Conservation (phyloP, 2,329 filamentous ascomycete species). For the Seiridium cupressi region DNA sequence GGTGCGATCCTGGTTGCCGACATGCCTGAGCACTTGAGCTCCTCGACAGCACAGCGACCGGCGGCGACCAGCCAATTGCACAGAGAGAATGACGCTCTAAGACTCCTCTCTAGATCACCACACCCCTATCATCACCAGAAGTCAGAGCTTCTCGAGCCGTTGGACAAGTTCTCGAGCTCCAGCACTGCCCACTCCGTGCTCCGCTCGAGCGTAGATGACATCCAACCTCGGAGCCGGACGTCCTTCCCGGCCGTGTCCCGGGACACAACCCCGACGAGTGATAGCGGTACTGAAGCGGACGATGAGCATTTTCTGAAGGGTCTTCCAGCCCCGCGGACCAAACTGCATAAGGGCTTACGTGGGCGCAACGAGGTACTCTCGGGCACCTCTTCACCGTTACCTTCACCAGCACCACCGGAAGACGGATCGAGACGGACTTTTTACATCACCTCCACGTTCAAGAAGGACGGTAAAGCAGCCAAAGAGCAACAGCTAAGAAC, state of each 20-base stretch:
- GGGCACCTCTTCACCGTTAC: slow-evolving; percentile 52
- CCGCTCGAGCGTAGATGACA: slow-evolving; percentile 14
- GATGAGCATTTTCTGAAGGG: slow-evolving; percentile 89
- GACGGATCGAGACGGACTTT: slow-evolving; percentile 31
- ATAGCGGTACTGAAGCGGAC: slow-evolving; percentile 92
- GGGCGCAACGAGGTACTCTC: slow-evolving; percentile 56
- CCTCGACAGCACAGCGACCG: not conserved
- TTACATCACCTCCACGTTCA: slow-evolving; percentile 14
- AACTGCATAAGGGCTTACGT: slow-evolving; percentile 75
- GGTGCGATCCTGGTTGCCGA: slow-evolving; percentile 4
- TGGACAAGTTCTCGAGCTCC: not conserved
- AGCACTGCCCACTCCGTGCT: not conserved
- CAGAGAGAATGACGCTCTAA: slow-evolving; percentile 38
- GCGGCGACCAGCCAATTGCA: slow-evolving; percentile 17
- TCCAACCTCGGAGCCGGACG: slow-evolving; percentile 15
- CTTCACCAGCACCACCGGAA: slow-evolving; percentile 46
- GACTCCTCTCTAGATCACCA: slow-evolving; percentile 59
- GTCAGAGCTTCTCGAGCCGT: slow-evolving; percentile 52
- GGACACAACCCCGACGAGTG: slow-evolving; percentile 66
- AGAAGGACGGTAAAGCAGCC: slow-evolving; percentile 18
- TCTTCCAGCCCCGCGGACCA: slow-evolving; percentile 73
- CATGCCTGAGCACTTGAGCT: slow-evolving; percentile 8
- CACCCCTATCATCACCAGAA: slow-evolving; percentile 66
- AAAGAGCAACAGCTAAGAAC: slow-evolving; percentile 24
- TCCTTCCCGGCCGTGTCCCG: slow-evolving; percentile 35